Percentiles rank a stretch among this genome's conserved stretches.
phyloP scores from a whole-genome alignment of 331 rosid species.

The Acacia pycnantha region DNA sequence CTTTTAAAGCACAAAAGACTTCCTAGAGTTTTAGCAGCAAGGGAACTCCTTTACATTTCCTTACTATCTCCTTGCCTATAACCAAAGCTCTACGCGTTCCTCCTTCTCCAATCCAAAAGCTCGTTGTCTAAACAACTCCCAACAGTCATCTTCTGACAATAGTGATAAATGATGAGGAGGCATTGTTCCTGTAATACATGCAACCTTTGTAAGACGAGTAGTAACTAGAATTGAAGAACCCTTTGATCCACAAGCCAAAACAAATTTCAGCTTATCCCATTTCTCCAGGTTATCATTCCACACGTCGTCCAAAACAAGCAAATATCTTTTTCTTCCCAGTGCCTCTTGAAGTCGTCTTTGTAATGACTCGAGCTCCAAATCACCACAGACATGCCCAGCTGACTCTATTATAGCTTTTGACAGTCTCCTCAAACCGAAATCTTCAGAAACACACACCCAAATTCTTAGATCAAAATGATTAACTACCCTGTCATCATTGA shows the following conservation, averaged over 20 bases:
- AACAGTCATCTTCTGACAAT: not conserved
- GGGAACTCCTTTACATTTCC: not conserved
- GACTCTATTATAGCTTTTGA: constrained; percentile 26
- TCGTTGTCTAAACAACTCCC: not conserved
- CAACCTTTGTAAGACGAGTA: not conserved
- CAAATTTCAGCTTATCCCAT: not conserved
- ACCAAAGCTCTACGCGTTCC: not conserved
- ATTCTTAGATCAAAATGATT: constrained; percentile 24
- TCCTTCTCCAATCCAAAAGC: not conserved
- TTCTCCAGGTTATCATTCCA: not conserved
- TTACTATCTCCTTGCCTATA: not conserved
- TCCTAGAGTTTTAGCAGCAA: not conserved
- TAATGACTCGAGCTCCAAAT: not conserved
- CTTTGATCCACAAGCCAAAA: not conserved
- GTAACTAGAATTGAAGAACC: not conserved
- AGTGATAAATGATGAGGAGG: not conserved
- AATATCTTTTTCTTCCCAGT: not conserved
- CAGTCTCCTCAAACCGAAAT: constrained; percentile 24
- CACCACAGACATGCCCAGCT: not conserved
- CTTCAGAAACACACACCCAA: constrained; percentile 32
- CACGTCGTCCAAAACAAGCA: not conserved
- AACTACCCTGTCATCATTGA: constrained; percentile 25
- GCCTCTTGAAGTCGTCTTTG: not conserved
- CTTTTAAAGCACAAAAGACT: not conserved
- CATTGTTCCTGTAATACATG: not conserved